These are phyloP conservation scores for Sugiyamaella marilandica DNA, from an alignment of 805 yeast genomes.

Conservation along the genomic window DNA sequence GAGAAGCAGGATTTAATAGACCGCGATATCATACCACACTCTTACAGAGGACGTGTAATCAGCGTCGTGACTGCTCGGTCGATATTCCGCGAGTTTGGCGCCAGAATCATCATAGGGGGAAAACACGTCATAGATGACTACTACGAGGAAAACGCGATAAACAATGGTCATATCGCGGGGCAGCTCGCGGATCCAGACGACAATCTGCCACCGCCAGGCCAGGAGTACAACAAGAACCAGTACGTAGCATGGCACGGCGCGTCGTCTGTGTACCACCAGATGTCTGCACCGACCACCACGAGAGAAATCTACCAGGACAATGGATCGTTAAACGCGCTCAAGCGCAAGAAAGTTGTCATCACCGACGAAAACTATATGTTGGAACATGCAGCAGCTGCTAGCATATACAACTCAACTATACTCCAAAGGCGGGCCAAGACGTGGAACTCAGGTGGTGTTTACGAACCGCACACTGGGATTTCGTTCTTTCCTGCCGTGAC, in stretches of 20 bases:
- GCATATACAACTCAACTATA: constrained; percentile 63
- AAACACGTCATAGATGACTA: constrained; percentile 81
- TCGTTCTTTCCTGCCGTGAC: constrained; percentile 66
- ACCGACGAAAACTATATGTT: constrained; percentile 78
- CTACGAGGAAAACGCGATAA: constrained; percentile 56
- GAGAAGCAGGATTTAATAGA: constrained; percentile 81
- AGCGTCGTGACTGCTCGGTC: constrained; percentile 89
- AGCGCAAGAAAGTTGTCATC: constrained; percentile 32
- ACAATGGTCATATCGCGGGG: constrained; percentile 63
- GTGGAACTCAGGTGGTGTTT: constrained; percentile 47
- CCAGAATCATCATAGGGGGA: constrained; percentile 75
- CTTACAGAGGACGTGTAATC: constrained; percentile 85
- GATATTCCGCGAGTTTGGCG: constrained; percentile 87
- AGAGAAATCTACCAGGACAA: constrained; percentile 23
- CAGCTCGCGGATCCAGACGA: constrained; percentile 68
- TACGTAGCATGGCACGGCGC: constrained; percentile 54
- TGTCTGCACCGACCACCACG: constrained; percentile 26
- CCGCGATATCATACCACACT: constrained; percentile 76
- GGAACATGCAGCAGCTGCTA: constrained; percentile 75
- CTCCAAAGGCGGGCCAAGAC: constrained; percentile 52
- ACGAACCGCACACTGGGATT: constrained; percentile 83
- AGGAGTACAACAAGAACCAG: constrained; percentile 43
- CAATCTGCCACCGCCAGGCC: constrained; percentile 39
- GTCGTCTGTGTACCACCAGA: constrained; percentile 38
- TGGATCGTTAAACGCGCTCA: constrained; percentile 15